These are phyloP conservation scores for Pseudogymnoascus sp. DNA, from an alignment of 2,329 filamentous ascomycete genomes.

Conservation along the genomic window DNA sequence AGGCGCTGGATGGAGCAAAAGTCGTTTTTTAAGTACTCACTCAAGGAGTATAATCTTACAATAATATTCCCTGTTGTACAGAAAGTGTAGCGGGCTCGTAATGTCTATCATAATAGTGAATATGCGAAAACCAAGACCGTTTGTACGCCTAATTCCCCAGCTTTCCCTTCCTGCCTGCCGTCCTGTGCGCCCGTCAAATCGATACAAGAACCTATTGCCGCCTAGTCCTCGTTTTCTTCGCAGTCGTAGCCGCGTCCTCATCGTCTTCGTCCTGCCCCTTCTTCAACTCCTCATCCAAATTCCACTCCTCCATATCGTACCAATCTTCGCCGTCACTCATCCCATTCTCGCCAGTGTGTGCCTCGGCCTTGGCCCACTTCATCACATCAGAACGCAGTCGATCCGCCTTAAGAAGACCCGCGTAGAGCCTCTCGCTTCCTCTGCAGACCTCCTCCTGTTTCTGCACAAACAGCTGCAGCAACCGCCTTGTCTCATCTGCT, in stretches of 20 bases:
- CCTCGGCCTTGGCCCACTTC: slow-evolving; percentile 71
- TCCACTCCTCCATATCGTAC: slow-evolving; percentile 79
- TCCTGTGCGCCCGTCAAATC: slow-evolving; percentile 1
- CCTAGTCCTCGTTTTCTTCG: slow-evolving; percentile 41
- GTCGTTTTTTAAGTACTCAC: slow-evolving; percentile 4
- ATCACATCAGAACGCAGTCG: slow-evolving; percentile 63
- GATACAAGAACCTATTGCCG: slow-evolving; percentile 21
- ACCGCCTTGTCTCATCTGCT: slow-evolving; percentile 68
- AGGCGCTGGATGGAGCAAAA: slow-evolving; percentile 9
- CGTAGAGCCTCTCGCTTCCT: slow-evolving; percentile 57
- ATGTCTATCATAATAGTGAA: slow-evolving; percentile 2
- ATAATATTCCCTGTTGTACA: slow-evolving; percentile 2
- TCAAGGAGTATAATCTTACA: slow-evolving; percentile 1
- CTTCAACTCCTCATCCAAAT: slow-evolving; percentile 62
- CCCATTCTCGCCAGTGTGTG: slow-evolving; percentile 58
- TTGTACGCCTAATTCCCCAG: neutral
- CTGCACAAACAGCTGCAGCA: slow-evolving; percentile 70
- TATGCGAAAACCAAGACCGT: neutral
- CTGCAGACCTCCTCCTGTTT: slow-evolving; percentile 80
- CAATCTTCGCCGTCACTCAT: slow-evolving; percentile 86
- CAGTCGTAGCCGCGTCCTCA: slow-evolving; percentile 50
- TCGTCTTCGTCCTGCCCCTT: slow-evolving; percentile 80
- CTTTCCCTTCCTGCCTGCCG: neutral
- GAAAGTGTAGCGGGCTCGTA: neutral
- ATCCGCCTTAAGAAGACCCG: slow-evolving; percentile 65